Percentiles rank a stretch among this genome's conserved stretches.
phyloP scores from a whole-genome alignment of 352 stramenopile genomes.

The Globisporangium middletonii region DNA sequence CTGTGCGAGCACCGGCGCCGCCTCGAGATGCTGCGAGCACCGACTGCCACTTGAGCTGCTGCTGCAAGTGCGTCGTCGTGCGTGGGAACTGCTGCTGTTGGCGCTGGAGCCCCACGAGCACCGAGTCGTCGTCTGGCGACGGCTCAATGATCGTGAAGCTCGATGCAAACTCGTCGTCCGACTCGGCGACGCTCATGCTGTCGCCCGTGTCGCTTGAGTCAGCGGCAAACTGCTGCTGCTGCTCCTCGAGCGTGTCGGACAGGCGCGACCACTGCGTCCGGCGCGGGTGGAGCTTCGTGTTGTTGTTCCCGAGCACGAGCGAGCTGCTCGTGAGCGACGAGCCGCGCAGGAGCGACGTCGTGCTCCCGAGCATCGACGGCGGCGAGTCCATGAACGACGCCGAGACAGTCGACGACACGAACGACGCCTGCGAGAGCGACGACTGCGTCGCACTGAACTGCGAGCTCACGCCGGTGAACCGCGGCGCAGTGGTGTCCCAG shows the following conservation, averaged over 20 bases:
- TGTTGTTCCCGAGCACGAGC: conserved; percentile 9
- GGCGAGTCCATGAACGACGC: conserved; percentile 40
- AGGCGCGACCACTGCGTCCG: conserved; percentile 17
- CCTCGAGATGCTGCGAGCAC: background rate
- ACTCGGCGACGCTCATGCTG: conserved; percentile 2
- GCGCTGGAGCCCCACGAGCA: conserved; percentile 3
- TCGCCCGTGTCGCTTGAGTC: conserved; percentile 22
- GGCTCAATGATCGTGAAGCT: conserved; percentile 34
- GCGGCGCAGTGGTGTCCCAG: conserved; percentile 50
- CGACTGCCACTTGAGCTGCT: conserved; percentile 14
- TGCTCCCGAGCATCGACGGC: conserved; percentile 17
- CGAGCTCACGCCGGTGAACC: conserved; percentile 47
- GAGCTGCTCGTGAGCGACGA: conserved; percentile 9
- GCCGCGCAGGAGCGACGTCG: conserved; percentile 3
- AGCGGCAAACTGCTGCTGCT: conserved; percentile 31
- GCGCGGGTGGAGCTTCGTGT: conserved; percentile 4
- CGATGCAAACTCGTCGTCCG: conserved; percentile 39
- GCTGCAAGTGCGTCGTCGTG: conserved; percentile 14
- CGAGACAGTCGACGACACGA: conserved; percentile 28
- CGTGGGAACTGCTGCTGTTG: conserved; percentile 1
- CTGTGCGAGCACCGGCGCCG: background rate
- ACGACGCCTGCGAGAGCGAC: conserved; percentile 29
- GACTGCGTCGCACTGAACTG: conserved; percentile 46
- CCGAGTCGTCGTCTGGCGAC: conserved; percentile 13
- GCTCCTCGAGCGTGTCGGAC: conserved; percentile 36